Conservation (phyloP, 192 early-diverging fungal genomes). For the Backusella parvicylindrica region DNA sequence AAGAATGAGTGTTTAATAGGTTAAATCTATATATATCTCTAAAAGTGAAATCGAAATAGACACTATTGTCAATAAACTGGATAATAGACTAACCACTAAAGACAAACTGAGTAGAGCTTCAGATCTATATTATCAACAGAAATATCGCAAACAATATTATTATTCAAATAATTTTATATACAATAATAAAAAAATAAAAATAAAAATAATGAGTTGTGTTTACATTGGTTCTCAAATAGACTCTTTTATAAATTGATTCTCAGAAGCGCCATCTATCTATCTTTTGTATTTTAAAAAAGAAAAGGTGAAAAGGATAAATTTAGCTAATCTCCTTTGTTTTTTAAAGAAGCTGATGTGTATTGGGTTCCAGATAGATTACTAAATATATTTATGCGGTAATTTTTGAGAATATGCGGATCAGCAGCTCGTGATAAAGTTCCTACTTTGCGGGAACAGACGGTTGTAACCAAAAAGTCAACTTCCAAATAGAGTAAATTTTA, state of each 20-base stretch:
- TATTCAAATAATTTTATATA: too few species aligned
- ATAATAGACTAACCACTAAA: background rate
- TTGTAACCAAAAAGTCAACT: background rate
- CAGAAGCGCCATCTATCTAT: background rate
- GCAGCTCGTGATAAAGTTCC: background rate
- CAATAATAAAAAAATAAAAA: too few species aligned
- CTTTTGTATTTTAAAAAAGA: background rate
- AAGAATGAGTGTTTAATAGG: background rate
- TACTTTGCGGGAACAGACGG: background rate
- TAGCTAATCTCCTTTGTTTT: background rate
- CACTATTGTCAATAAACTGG: too few species aligned
- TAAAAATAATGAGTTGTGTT: too few species aligned
- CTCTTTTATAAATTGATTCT: background rate
- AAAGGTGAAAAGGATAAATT: too few species aligned
- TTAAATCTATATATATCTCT: too few species aligned
- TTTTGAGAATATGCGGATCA: background rate
- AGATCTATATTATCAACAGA: background rate
- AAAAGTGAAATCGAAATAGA: background rate
- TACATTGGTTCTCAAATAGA: too few species aligned
- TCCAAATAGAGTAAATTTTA: conserved; percentile 2
- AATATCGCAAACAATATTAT: background rate
- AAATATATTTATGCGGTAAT: background rate
- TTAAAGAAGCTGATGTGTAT: background rate
- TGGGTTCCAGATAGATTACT: background rate
- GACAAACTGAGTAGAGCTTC: background rate